Percentiles rank a stretch among this genome's conserved stretches.
phyloP scores from a whole-genome alignment of 345 rosid species.

The Adansonia digitata region DNA sequence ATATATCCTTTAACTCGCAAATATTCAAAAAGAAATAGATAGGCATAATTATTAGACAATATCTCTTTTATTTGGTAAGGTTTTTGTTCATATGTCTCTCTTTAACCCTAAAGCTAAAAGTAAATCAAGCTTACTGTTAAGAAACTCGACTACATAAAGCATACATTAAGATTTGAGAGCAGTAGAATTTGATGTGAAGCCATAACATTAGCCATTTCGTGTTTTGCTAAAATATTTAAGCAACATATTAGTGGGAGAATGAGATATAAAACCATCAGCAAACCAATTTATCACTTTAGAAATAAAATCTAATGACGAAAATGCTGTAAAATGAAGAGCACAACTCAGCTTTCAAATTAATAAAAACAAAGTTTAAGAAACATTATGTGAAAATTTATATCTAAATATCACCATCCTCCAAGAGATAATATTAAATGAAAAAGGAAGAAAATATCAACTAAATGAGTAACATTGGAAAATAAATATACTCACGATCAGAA shows the following conservation, averaged over 20 bases:
- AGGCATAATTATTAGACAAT: not conserved
- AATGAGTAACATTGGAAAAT: too few relatives aligned
- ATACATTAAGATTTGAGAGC: not conserved
- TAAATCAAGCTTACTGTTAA: not conserved
- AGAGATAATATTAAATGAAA: too few relatives aligned
- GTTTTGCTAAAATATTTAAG: not conserved
- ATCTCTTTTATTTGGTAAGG: not conserved
- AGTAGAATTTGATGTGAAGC: not conserved
- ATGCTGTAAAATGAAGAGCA: not conserved
- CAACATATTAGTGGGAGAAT: not conserved
- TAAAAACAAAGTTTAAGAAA: not conserved
- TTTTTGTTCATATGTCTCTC: not conserved
- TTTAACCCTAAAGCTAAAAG: not conserved
- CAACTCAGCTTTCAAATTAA: not conserved
- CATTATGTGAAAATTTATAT: not conserved
- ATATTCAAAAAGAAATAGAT: not conserved
- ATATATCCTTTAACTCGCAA: not conserved
- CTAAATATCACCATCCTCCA: not conserved
- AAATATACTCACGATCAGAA: slow-evolving; percentile 64
- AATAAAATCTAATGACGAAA: not conserved
- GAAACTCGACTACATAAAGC: not conserved
- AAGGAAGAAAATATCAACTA: too few relatives aligned
- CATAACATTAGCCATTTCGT: not conserved
- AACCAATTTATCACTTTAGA: not conserved
- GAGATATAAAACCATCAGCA: not conserved